Conservation (phyloP, 257 asterid genomes). For the Nicotiana tomentosiformis region DNA sequence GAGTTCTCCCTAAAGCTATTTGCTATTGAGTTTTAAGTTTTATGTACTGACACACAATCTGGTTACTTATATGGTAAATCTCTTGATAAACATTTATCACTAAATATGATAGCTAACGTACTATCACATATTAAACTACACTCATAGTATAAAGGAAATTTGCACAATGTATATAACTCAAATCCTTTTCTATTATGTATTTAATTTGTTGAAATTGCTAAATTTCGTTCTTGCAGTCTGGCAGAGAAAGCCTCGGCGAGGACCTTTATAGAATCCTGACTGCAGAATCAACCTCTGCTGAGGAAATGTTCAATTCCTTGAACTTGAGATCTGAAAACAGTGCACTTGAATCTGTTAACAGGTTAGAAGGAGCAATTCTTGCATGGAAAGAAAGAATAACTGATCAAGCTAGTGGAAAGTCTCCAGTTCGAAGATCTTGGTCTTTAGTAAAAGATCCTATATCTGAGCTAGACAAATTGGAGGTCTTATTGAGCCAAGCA, state of each 20-base stretch:
- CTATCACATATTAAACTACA: not conserved
- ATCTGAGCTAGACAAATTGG: conserved; percentile 50
- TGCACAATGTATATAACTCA: not conserved
- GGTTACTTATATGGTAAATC: not conserved
- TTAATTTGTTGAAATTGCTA: not conserved
- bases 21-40: not conserved
- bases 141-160: not conserved
- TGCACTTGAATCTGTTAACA: conserved; percentile 64
- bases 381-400: conserved; percentile 60
- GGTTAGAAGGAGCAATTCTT: conserved; percentile 60
- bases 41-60: not conserved
- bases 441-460: conserved; percentile 64
- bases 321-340: conserved; percentile 61
- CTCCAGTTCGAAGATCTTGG: conserved; percentile 77
- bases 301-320: conserved; percentile 46
- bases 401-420: conserved; percentile 42
- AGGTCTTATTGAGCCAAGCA: conserved; percentile 36
- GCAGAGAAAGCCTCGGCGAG: conserved; percentile 67
- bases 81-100: not conserved
- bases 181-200: not conserved
- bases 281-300: conserved; percentile 35
- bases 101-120: not conserved
- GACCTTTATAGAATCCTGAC: conserved; percentile 57
- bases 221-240: conserved; percentile 40
- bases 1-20: not conserved